phyloP scores from a whole-genome alignment of 2,329 filamentous ascomycete genomes.

The Monosporascus ibericus region DNA sequence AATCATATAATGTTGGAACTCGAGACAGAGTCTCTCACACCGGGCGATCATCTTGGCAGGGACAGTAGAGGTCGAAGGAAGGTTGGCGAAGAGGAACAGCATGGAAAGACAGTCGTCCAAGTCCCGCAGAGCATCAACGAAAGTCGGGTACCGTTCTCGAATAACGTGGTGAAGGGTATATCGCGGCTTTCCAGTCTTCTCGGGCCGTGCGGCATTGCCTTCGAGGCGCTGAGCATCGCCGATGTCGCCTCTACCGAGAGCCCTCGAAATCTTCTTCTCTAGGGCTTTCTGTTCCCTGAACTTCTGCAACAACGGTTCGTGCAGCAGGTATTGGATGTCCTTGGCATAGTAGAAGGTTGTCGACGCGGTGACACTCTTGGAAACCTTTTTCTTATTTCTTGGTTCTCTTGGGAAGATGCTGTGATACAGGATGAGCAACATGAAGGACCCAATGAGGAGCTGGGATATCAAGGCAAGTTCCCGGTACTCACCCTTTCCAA shows the following conservation, averaged over 20 bases:
- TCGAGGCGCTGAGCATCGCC: conserved; percentile 83
- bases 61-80: conserved; percentile 83
- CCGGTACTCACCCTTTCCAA: conserved; percentile 67
- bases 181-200: conserved; percentile 83
- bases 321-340: conserved; percentile 96
- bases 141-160: conserved; percentile 96
- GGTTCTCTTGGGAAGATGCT: conserved; percentile 93
- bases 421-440: background rate
- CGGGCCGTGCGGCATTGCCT: conserved; percentile 75
- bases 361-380: conserved; percentile 80
- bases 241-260: conserved; percentile 86
- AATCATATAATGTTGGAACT: conserved; percentile 98
- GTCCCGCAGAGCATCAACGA: conserved; percentile 87
- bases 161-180: conserved; percentile 95
- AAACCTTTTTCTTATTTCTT: conserved; percentile 93
- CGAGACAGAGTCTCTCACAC: conserved; percentile 86
- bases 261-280: conserved; percentile 94
- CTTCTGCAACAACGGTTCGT: conserved; percentile 88
- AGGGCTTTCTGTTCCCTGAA: conserved; percentile 96
- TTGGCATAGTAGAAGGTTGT: conserved; percentile 92
- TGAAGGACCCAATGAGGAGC: background rate
- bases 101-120: conserved; percentile 95
- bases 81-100: conserved; percentile 94
- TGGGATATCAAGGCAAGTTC: background rate
- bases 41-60: conserved; percentile 93